These are phyloP conservation scores for Irpex sp. DNA, from an alignment of 1,284 basidiomycete genomes.

Conservation along the genomic window DNA sequence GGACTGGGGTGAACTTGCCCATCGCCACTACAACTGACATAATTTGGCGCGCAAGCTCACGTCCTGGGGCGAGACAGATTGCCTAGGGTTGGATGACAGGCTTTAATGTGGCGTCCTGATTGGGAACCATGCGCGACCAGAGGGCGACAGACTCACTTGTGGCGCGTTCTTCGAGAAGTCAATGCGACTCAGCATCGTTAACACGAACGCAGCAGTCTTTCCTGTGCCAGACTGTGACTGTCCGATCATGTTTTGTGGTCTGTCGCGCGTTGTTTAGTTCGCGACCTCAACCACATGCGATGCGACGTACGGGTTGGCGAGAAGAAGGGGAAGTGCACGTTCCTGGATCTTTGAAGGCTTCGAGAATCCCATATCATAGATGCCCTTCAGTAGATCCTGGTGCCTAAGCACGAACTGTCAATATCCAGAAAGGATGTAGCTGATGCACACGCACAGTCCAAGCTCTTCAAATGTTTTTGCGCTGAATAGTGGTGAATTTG, in stretches of 20 bases:
- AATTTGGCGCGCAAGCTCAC: constrained; percentile 97
- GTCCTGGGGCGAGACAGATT: constrained; percentile 90
- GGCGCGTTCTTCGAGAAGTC: constrained; percentile 83
- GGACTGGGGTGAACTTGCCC: constrained; percentile 92
- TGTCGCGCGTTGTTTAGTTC: constrained; percentile 29
- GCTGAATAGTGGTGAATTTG: constrained; percentile 93
- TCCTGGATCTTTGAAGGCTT: constrained; percentile 99
- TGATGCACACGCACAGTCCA: constrained; percentile 64
- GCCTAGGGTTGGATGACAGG: constrained; percentile 49
- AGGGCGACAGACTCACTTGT: constrained; percentile 52
- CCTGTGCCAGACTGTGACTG: constrained; percentile 99
- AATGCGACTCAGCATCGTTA: constrained; percentile 95
- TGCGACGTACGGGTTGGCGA: constrained; percentile 76
- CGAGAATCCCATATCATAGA: constrained; percentile 95
- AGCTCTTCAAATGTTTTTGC: constrained; percentile 95
- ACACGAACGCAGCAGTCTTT: constrained; percentile 97
- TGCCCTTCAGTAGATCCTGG: constrained; percentile 90
- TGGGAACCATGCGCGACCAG: neutral
- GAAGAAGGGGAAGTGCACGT: constrained; percentile 88
- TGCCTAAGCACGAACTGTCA: constrained; percentile 46
- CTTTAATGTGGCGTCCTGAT: constrained; percentile 8
- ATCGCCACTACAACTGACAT: constrained; percentile 93
- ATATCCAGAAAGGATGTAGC: neutral
- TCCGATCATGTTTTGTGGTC: constrained; percentile 97
- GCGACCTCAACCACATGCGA: neutral